phyloP scores from a whole-genome alignment of 768 basidiomycete species.

The Baorangia bicolor region DNA sequence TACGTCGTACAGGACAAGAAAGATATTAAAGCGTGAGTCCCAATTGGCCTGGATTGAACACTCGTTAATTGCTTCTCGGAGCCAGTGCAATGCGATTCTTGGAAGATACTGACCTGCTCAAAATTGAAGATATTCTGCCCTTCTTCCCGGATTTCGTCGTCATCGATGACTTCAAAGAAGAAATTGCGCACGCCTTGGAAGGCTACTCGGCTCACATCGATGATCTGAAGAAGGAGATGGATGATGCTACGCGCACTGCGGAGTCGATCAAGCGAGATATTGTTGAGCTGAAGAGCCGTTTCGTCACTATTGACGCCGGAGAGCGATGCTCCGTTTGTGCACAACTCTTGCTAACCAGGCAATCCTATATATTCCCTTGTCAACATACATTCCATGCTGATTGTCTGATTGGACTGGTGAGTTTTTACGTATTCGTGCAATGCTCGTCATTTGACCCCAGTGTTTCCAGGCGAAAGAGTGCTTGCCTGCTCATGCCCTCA shows the following conservation, averaged over 20 bases:
- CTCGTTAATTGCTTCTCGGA: slow-evolving; percentile 1
- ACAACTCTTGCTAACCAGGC: slow-evolving; percentile 73
- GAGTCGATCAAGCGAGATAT: slow-evolving; percentile 95
- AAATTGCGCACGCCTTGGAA: slow-evolving; percentile 94
- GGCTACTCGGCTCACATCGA: slow-evolving; percentile 93
- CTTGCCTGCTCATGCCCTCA: slow-evolving; percentile 75
- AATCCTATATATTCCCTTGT: slow-evolving; percentile 99
- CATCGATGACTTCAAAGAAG: slow-evolving; percentile 99
- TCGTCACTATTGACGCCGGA: slow-evolving; percentile 85
- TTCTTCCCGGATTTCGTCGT: slow-evolving; percentile 99
- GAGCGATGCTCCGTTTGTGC: slow-evolving; percentile 87
- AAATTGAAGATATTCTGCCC: slow-evolving; percentile 97
- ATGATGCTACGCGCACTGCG: slow-evolving; percentile 88
- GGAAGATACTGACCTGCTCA: slow-evolving; percentile 90
- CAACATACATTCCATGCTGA: slow-evolving; percentile 98
- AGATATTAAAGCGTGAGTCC: slow-evolving; percentile 92
- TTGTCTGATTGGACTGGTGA: slow-evolving; percentile 90
- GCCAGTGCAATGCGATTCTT: slow-evolving; percentile 93
- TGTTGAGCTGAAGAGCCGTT: slow-evolving; percentile 76
- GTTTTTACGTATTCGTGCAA: slow-evolving; percentile 30
- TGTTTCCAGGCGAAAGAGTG: slow-evolving; percentile 81
- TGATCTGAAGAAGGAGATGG: slow-evolving; percentile 89
- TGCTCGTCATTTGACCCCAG: neutral
- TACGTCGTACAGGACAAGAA: slow-evolving; percentile 98
- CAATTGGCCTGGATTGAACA: neutral